Base-by-base conservation (phyloP, 306 rosid species). In the Bauhinia variegata region DNA sequence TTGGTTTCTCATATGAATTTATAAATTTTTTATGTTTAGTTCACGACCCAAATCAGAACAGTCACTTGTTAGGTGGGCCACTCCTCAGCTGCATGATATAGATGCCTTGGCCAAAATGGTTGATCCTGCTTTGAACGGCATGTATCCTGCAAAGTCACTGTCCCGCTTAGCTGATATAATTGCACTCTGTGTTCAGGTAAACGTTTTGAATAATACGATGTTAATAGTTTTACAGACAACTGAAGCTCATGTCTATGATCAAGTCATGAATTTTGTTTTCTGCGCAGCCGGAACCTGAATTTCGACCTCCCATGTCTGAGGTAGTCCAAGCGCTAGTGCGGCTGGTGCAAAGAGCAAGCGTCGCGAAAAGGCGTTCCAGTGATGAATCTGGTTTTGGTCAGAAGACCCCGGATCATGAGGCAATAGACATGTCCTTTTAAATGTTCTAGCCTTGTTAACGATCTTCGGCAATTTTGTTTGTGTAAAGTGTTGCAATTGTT, bases 221-320 rank as follows among this genome's bases (percentile, higher is more conserved):
- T n/a, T n/a, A n/a, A n/a, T 2, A 23, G 28, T 23, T 23, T 23
- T 23, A 23, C 2, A 23, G 28, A 23, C 28, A 23, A 23, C 28
- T 23, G 28, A 23, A 23, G 28, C 17, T 32, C 16, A 65, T 5
- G 13, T 48, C 9, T 11, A 2, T n/a, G 13, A 34, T 49, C 37
- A 42, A 14, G 50, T 12, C 63, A 55, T 52, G 8, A 19, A 10
- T 44, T 10, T 43, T 19, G 66, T 68, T 17, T 44, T 54, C 3
- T 74, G 14, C 43, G 5, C 77, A 93, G 97, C 92, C 97, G 44
- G 96, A 93, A 55, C 97, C 96, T 0, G 95, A 93, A 74, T 90
- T 93, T 51, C 92, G 96, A 63, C 99, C 99, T 34, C 99, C 97
- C 16, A 93, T 93, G 99, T 93, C 97, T 0, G 97, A 93, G 84